Evolutionary conservation across 805 yeast genomes (phyloP), one percentile per base, ranked within the genome.

Genomic region (Diddensiella caesifluorescens): DNA sequence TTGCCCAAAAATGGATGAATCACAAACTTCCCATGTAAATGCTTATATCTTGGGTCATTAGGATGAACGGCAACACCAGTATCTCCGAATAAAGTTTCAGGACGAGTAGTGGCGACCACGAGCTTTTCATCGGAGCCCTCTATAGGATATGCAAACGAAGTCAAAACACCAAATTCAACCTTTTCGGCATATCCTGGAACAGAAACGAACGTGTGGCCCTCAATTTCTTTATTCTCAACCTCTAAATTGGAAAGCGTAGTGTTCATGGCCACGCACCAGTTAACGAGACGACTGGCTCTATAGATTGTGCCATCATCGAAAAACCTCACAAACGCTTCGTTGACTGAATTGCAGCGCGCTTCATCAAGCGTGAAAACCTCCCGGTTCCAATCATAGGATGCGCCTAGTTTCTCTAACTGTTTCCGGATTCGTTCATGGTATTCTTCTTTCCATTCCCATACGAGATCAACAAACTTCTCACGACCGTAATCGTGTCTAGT

Each of bases 51-150:
- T 35, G 79, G 69, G 68, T 92, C 98, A 35, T 89, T 78, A 45
- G 98, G 98, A 65, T 92, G 98, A 42, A 92, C 95, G 31, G 98
- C 98, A 54, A 92, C 83, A 61, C 83, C 98, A 43, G 97, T 88
- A 68, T 92, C 98, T 73, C 98, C 98, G 58, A 92, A 90, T 53
- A 92, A 68, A 46, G 98, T 92, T 70, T 92, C 98, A 32, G 98
- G 98, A 78, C 98, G 90, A 30, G 98, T 92, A 38, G 98, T 92
- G 26, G 98, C 98, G 51, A 92, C 95, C 44, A 90, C 71, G 41
- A 92, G 59, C 65, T 74, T 83, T 68, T 92, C 98, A 50, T 83
- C 90, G 12, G 89, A 79, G 36, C 71, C 84, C 46, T 82, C 90
- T 47, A 92, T 88, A 47, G 78, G 83, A 64, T 92, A 92, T 16